Evolutionary conservation across 1,139 yeast species (phyloP).

Genomic region (Candida pseudocylindracea): DNA sequence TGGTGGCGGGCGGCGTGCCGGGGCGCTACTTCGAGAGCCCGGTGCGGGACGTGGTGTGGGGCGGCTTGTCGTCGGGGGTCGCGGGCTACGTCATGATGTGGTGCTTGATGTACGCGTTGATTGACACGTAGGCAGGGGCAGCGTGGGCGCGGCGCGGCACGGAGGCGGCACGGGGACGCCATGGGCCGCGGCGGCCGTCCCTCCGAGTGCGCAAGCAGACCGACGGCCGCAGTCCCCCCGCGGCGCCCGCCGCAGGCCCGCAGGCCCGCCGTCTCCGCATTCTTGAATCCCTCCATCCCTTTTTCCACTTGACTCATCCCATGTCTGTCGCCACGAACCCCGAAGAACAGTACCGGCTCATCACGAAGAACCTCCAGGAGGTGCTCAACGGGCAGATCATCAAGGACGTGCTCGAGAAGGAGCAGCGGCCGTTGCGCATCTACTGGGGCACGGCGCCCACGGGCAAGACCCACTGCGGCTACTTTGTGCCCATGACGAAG

Average conservation of each 20-base stretch:
- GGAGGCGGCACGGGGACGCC: constrained; percentile 11
- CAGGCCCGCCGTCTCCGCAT: too few relatives aligned
- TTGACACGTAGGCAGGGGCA: background rate
- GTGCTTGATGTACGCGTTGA: constrained; percentile 1
- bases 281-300: background rate
- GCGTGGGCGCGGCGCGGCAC: too few relatives aligned
- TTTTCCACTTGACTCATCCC: background rate
- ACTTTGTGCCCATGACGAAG: constrained; percentile 94
- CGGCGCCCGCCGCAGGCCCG: too few relatives aligned
- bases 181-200: too few relatives aligned
- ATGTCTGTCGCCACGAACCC: constrained; percentile 2
- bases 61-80: background rate
- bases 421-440: constrained; percentile 60
- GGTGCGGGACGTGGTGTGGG: background rate
- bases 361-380: constrained; percentile 79
- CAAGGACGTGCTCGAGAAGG: constrained; percentile 58
- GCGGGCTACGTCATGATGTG: constrained; percentile 1
- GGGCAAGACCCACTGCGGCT: constrained; percentile 96
- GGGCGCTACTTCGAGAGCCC: background rate
- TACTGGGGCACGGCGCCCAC: constrained; percentile 94
- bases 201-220: too few relatives aligned
- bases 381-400: constrained; percentile 77
- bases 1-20: background rate
- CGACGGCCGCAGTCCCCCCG: too few relatives aligned
- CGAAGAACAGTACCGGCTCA: constrained; percentile 44